Evolutionary conservation across 495 filamentous ascomycete species (phyloP).

Genomic region (Hapsidospora chrysogenum): DNA sequence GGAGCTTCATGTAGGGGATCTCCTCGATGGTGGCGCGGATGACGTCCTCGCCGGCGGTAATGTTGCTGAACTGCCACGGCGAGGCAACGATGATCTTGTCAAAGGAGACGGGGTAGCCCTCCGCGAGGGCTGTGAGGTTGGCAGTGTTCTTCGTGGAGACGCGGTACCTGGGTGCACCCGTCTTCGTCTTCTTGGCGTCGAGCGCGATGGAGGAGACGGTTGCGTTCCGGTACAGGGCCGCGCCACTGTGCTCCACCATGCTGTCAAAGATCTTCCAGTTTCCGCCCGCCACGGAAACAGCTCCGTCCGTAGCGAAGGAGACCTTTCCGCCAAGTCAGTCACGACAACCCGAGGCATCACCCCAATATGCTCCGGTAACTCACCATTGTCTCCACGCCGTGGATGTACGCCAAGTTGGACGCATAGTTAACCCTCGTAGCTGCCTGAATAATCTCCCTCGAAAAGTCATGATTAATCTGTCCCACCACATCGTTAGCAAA

Average conservation of each 20-base stretch:
- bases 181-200: conserved; percentile 9
- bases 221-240: conserved; percentile 49
- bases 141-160: conserved; percentile 24
- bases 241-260: conserved; percentile 52
- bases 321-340: conserved; percentile 12
- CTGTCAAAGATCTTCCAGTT: conserved; percentile 90
- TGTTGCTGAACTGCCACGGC: conserved; percentile 40
- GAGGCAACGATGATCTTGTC: conserved; percentile 73
- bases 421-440: conserved; percentile 92
- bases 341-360: not conserved
- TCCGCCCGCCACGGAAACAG: conserved; percentile 62
- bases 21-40: conserved; percentile 36
- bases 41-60: conserved; percentile 16
- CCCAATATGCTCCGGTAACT: conserved; percentile 18
- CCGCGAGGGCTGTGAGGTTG: conserved; percentile 6
- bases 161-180: conserved; percentile 24
- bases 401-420: conserved; percentile 68
- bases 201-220: conserved; percentile 44
- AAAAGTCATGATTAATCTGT: conserved; percentile 45
- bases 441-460: conserved; percentile 78
- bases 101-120: conserved; percentile 31
- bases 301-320: conserved; percentile 70
- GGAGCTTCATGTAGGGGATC: conserved; percentile 62
- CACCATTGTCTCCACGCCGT: conserved; percentile 86
- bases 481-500: too few species aligned